phyloP scores from a whole-genome alignment of 2,329 filamentous ascomycete species.

The Colletotrichum tanaceti region DNA sequence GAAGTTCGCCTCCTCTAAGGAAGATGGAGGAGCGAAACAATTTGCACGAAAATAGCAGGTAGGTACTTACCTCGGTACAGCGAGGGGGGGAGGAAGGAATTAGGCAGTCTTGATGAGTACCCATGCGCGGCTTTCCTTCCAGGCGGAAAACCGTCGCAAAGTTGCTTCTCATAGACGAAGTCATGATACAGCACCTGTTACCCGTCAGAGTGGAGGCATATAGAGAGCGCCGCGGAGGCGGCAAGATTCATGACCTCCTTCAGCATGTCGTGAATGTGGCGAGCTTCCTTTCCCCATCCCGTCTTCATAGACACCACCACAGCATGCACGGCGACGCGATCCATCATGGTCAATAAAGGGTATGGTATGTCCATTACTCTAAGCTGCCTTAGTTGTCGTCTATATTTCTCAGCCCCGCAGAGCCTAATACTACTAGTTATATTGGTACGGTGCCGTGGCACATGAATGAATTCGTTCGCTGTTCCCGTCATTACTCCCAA shows the following conservation, averaged over 20 bases:
- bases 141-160: background rate
- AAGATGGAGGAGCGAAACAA: background rate
- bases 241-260: too few species aligned
- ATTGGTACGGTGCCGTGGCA: conserved; percentile 36
- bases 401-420: conserved; percentile 38
- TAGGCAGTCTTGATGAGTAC: background rate
- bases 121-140: background rate
- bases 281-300: too few species aligned
- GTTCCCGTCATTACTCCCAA: conserved; percentile 36
- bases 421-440: conserved; percentile 40
- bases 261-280: too few species aligned
- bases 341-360: conserved; percentile 16
- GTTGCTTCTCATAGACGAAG: background rate
- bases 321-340: background rate
- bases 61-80: too few species aligned
- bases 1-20: background rate
- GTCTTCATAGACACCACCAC: background rate
- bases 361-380: conserved; percentile 41
- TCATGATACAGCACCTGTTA: background rate
- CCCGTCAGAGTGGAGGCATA: background rate
- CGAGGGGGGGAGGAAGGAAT: background rate
- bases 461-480: conserved; percentile 39
- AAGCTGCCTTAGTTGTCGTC: conserved; percentile 35
- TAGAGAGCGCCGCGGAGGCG: too few species aligned
- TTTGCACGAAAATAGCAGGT: too few species aligned